phyloP scores from a whole-genome alignment of 2,329 filamentous ascomycete genomes.

The Aphanocladium album region DNA sequence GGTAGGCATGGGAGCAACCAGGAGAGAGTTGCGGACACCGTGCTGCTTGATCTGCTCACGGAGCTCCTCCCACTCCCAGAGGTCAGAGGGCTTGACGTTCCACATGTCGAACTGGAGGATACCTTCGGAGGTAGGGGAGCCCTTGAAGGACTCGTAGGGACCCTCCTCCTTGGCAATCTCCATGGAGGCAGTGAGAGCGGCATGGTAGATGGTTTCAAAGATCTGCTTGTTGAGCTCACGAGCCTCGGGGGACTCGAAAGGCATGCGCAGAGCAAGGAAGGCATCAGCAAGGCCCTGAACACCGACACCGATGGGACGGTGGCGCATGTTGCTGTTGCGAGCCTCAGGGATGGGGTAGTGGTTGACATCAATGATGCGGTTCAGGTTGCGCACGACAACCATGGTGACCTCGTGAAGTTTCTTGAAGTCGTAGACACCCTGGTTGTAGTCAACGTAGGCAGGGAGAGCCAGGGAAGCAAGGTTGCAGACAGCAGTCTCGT shows the following conservation, averaged over 20 bases:
- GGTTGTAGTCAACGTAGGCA: constrained; percentile 80
- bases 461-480: constrained; percentile 90
- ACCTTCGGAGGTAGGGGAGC: constrained; percentile 89
- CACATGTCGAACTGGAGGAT: constrained; percentile 99
- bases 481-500: constrained; percentile 99
- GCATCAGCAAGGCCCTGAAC: constrained; percentile 97
- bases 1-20: constrained; percentile 96
- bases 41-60: constrained; percentile 90
- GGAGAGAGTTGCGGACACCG: constrained; percentile 90
- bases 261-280: constrained; percentile 93
- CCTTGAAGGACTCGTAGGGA: constrained; percentile 83
- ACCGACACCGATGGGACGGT: constrained; percentile 92
- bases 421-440: constrained; percentile 87
- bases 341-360: constrained; percentile 97
- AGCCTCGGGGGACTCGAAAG: constrained; percentile 94
- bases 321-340: constrained; percentile 92
- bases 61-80: constrained; percentile 92
- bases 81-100: constrained; percentile 85
- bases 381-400: constrained; percentile 90
- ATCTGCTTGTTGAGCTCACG: constrained; percentile 95
- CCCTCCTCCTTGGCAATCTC: constrained; percentile 80
- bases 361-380: constrained; percentile 98
- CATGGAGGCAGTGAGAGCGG: constrained; percentile 81
- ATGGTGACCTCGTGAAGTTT: constrained; percentile 93
- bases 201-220: constrained; percentile 99